Conservation (phyloP, 2,329 filamentous ascomycete genomes). For the Pyricularia pennisetigena region DNA sequence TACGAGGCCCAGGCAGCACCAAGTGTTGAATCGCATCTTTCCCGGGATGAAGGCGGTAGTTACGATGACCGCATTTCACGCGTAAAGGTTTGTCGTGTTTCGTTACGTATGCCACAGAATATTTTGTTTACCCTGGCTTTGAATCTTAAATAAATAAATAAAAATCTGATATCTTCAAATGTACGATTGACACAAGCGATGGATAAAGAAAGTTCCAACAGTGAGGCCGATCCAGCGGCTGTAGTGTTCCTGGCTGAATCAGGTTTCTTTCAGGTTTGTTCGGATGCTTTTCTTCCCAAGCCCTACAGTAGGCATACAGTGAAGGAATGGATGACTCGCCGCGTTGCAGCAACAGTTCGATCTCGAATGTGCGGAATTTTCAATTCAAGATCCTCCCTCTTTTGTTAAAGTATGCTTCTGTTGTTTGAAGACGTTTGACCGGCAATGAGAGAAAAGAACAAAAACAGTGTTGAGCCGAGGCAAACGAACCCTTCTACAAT, state of each 20-base stretch:
- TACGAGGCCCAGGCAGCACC: slow-evolving; percentile 17
- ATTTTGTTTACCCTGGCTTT: not conserved
- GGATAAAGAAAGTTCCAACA: not conserved
- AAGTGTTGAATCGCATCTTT: slow-evolving; percentile 17
- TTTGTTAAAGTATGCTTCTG: too few species aligned
- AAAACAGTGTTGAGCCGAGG: too few species aligned
- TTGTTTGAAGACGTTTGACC: too few species aligned
- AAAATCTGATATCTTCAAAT: not conserved
- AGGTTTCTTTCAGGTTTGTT: not conserved
- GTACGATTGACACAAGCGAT: not conserved
- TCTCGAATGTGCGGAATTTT: not conserved
- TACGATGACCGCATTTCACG: not conserved
- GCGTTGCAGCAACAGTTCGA: not conserved
- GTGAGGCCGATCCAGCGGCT: not conserved
- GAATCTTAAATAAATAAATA: not conserved
- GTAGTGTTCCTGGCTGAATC: not conserved
- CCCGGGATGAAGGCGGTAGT: not conserved
- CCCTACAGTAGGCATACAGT: not conserved
- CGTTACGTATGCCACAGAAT: not conserved
- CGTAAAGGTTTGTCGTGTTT: not conserved
- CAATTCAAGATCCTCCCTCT: not conserved
- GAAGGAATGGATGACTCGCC: not conserved
- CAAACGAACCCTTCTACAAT: too few species aligned
- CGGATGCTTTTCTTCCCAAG: not conserved
- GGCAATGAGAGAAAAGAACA: too few species aligned